Base-by-base conservation (phyloP, 495 filamentous ascomycete species). In the Peziza echinospora region DNA sequence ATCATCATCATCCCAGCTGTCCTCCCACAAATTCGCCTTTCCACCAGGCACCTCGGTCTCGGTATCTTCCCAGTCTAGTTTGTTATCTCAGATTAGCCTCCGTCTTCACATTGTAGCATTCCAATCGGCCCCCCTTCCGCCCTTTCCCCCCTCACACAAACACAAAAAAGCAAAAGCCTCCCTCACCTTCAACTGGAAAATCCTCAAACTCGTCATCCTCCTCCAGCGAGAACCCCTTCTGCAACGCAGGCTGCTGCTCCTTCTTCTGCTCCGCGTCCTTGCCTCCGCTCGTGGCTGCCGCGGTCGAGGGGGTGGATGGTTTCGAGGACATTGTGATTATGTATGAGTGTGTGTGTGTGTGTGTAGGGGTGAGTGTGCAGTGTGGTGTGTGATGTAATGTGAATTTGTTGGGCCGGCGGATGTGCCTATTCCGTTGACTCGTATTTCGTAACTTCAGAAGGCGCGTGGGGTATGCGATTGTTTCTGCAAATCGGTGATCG, bases 1-100 rank as follows among this genome's bases (percentile, higher is more conserved):
- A 68, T 96, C 89, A 62, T 97, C 89, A 56, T 97, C 89, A 64
- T 97, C 89, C 89, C 89, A 97, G 68, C 84, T 94, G 71, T 97
- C 89, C 67, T 97, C 89, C 89, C 89, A 97, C 48, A 97, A 65
- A 52, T 77, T 76, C 53, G 76, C 81, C 23, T 37, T 37, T 11
- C 16, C 28, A 16, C 30, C 6, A 3, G 30, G 13, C n/a, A 8
- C 8, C 30, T 37, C 30, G 13, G 56, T 47, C 34, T 59, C 56
- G 7, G 44, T 43, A 47, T 59, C 56, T 26, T 51, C 46, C 56
- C 56, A 59, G 46, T 59, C 56, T 59, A 37, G n/a, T 37, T 17
- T 13, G 19, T 2, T 17, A 11, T 17, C 13, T 6, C 30, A 37
- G 3, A 37, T 37, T 17, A 37, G 30, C 30, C 30, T 5, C 30